These are phyloP conservation scores for Colletotrichum lentis DNA, from an alignment of 2,329 filamentous ascomycete genomes.

Conservation along the genomic window DNA sequence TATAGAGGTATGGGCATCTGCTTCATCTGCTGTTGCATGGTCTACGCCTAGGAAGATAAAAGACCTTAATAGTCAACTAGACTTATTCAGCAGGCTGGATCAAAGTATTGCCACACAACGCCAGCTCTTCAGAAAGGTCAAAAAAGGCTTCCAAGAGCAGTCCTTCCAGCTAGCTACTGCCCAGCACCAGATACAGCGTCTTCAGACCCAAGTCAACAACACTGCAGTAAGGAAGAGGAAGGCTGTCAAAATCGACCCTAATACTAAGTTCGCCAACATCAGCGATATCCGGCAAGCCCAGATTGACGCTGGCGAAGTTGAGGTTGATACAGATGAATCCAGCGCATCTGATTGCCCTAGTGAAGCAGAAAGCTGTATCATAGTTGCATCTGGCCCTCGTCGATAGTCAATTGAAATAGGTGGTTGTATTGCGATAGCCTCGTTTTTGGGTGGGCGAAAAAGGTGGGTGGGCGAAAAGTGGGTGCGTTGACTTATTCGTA, in stretches of 20 bases:
- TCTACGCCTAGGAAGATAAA: background rate
- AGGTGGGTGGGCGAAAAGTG: background rate
- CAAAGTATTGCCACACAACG: no score
- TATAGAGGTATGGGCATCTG: background rate
- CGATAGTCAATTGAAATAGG: background rate
- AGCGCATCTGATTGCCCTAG: background rate
- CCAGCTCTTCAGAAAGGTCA: no score
- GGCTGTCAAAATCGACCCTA: no score
- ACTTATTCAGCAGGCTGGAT: background rate
- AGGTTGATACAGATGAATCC: background rate
- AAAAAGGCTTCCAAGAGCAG: no score
- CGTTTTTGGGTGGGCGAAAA: background rate
- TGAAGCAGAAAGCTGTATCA: background rate
- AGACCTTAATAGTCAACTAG: background rate
- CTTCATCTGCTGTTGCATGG: background rate
- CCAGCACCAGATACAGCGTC: no score
- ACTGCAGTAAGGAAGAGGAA: no score
- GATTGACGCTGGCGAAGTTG: background rate
- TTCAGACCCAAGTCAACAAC: no score
- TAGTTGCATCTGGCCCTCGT: background rate
- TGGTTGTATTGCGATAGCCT: background rate
- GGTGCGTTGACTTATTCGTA: background rate
- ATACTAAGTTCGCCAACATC: background rate
- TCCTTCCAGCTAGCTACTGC: no score
- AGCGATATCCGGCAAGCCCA: background rate